Evolutionary conservation across 305 asterid species (phyloP), one percentile per base, ranked within the genome.

Genomic region (Fraxinus nigra): DNA sequence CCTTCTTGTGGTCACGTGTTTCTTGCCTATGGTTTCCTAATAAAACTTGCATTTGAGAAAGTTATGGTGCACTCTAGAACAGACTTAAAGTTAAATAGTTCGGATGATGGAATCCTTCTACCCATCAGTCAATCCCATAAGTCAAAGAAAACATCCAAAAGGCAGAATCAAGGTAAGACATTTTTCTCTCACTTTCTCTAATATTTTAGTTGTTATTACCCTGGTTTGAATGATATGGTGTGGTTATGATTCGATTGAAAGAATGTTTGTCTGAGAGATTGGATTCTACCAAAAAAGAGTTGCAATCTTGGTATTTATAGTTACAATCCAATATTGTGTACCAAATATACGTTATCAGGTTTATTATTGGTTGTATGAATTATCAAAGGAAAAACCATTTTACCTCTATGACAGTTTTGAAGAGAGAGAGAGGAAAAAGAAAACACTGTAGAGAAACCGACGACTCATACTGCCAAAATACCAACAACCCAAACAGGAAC

Each of bases 41-140:
- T 94, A 76, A 94, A 93, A 87, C 98, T 98, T 2, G 81, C 92
- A 9, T 94, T 94, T 43, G 97, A 90, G 85, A 94, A 94, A 84
- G 87, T 93, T 85, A 8, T 88, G 78, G 94, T 91, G 83, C 94
- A 87, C 46, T 82, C 90, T 80, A 98, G 99, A 35, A 87, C 82
- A 35, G 95, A 96, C 75, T 22, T 93, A 72, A 82, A 70, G 54
- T 88, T 96, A 81, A 88, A 82, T 81, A 84, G 89, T 83, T 91
- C 97, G 20, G 87, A 85, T 35, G 92, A 90, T 37, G 99, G 98
- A 75, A 87, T 91, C 84, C 98, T 96, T 84, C 81, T 92, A 72
- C 97, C 98, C 3, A 28, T 82, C 54, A 84, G 85, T 81, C 95
- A 90, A 81, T 82, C 93, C 72, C 89, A 73, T 83, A 92, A 88